Percentiles rank a stretch among this genome's conserved stretches.
Evolutionary conservation across 176 grass and related monocot species (phyloP).

Genomic region (Oryza coarctata): DNA sequence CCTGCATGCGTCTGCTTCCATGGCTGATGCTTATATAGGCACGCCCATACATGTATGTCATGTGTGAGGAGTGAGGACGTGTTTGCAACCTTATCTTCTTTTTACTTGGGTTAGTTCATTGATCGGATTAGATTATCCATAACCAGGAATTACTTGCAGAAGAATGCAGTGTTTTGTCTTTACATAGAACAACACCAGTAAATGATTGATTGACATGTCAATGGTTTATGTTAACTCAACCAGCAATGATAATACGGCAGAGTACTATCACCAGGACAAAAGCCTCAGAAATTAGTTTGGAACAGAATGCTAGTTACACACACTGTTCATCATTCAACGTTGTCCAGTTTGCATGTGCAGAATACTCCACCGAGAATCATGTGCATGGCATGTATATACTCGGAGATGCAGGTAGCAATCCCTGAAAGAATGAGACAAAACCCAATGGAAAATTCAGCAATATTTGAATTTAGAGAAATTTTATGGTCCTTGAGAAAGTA

Average conservation of each 20-base stretch:
- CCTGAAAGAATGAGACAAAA: background rate
- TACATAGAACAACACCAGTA: no score
- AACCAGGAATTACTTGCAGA: background rate
- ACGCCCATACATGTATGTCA: background rate
- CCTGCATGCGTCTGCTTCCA: background rate
- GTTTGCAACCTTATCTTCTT: background rate
- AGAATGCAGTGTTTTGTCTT: no score
- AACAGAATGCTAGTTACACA: background rate
- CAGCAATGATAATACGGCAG: background rate
- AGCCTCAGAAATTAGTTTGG: background rate
- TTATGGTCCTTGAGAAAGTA: no score
- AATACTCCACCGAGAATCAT: background rate
- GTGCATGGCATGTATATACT: background rate
- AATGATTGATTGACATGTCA: background rate
- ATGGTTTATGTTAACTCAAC: background rate
- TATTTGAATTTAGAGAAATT: slow-evolving; percentile 11
- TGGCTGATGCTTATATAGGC: background rate
- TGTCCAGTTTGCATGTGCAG: background rate
- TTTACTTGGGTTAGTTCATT: background rate
- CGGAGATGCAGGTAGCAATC: background rate
- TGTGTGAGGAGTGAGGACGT: background rate
- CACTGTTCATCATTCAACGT: background rate
- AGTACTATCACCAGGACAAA: background rate
- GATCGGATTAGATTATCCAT: background rate
- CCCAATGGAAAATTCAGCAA: background rate